Conservation (phyloP, 169 alveolate species). For the Babesia ovata region DNA sequence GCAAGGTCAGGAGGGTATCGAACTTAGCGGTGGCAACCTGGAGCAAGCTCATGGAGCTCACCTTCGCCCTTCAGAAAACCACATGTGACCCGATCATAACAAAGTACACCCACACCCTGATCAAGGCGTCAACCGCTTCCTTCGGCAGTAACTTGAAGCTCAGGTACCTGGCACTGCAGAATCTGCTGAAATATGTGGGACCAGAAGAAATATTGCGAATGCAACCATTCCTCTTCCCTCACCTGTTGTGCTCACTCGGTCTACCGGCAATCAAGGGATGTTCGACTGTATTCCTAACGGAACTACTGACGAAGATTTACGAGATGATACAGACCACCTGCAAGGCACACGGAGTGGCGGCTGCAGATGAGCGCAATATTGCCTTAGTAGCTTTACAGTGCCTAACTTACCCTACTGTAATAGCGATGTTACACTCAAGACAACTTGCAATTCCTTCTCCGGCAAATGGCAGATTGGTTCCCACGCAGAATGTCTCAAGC, state of each 20-base stretch:
- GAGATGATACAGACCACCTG: neutral
- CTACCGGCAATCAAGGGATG: constrained; percentile 41
- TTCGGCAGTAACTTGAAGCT: constrained; percentile 43
- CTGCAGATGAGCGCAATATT: neutral
- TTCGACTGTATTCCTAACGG: constrained; percentile 34
- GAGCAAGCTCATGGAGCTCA: constrained; percentile 30
- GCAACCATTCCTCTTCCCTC: constrained; percentile 48
- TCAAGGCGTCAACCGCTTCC: neutral
- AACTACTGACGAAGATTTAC: constrained; percentile 15
- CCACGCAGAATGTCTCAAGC: neutral
- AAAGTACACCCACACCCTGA: constrained; percentile 13
- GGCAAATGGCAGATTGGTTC: constrained; percentile 4
- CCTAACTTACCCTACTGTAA: constrained; percentile 22
- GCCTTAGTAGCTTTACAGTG: constrained; percentile 16
- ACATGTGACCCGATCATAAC: neutral
- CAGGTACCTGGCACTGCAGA: constrained; percentile 35
- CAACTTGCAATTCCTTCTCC: neutral
- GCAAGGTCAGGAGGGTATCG: constrained; percentile 38
- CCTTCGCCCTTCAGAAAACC: neutral
- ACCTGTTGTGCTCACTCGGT: constrained; percentile 32
- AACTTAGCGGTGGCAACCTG: constrained; percentile 36
- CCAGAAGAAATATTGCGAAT: constrained; percentile 20
- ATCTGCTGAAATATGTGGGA: constrained; percentile 25
- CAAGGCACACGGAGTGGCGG: neutral
- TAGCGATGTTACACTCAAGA: constrained; percentile 36